Percentiles rank a stretch among this genome's conserved stretches.
phyloP scores from a whole-genome alignment of 192 early-diverging fungal genomes.

The Coemansia sp. region DNA sequence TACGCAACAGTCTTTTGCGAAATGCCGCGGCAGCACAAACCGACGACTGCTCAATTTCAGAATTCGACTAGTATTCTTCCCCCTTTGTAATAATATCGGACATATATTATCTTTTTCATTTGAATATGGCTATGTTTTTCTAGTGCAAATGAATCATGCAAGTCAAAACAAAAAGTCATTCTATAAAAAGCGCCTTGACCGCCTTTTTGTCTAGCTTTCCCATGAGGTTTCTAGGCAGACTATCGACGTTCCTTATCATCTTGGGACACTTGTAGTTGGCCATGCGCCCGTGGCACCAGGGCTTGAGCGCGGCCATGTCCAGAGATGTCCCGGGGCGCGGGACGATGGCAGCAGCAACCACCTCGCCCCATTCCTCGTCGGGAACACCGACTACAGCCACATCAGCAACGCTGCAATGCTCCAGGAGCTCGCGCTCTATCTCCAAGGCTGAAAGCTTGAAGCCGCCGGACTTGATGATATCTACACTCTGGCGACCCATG shows the following conservation, averaged over 20 bases:
- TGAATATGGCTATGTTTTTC: too few species aligned
- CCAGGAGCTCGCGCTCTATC: constrained; percentile 76
- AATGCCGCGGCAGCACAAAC: too few species aligned
- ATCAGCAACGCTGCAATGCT: constrained; percentile 61
- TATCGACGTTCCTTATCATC: constrained; percentile 46
- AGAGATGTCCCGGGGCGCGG: constrained; percentile 29
- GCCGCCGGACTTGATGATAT: constrained; percentile 87
- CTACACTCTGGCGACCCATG: constrained; percentile 74
- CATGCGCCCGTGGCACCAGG: constrained; percentile 59
- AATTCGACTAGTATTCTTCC: too few species aligned
- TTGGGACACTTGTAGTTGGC: constrained; percentile 79
- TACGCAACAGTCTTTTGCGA: too few species aligned
- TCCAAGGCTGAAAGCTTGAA: constrained; percentile 84
- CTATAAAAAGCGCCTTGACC: constrained; percentile 55
- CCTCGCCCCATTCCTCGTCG: constrained; percentile 75
- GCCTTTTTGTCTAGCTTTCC: constrained; percentile 87
- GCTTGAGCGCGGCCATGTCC: constrained; percentile 36
- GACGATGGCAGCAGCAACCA: constrained; percentile 66
- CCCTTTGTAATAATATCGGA: too few species aligned
- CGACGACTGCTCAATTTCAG: too few species aligned
- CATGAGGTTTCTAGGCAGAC: constrained; percentile 81
- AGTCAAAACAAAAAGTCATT: not conserved
- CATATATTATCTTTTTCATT: too few species aligned
- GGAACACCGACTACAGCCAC: constrained; percentile 71
- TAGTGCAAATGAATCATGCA: too few species aligned